Evolutionary conservation across 1,284 basidiomycete genomes (phyloP).

Genomic region (Athelia psychrophila): DNA sequence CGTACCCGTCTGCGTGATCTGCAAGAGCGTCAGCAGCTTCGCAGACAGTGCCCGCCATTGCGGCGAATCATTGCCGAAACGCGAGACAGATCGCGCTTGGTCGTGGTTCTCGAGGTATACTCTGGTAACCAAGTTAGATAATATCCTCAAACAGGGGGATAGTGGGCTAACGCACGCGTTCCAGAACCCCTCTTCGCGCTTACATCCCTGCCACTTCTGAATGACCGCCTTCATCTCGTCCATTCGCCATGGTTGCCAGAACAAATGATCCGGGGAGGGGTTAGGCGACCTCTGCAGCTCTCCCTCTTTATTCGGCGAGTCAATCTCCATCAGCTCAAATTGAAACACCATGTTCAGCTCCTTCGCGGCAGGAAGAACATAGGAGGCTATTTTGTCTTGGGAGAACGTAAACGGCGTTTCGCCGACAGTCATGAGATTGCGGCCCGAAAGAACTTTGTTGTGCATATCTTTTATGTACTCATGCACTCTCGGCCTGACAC

Average conservation of each 20-base stretch:
- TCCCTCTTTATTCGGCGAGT: slow-evolving; percentile 23
- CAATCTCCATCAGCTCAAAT: slow-evolving; percentile 64
- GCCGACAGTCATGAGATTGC: slow-evolving; percentile 67
- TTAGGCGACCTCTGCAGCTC: slow-evolving; percentile 13
- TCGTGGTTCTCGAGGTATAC: slow-evolving; percentile 71
- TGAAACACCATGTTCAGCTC: slow-evolving; percentile 71
- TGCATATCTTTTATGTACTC: slow-evolving; percentile 71
- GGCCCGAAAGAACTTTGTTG: slow-evolving; percentile 47
- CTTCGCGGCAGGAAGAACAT: slow-evolving; percentile 60
- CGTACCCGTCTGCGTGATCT: slow-evolving; percentile 63
- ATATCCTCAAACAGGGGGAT: too few relatives aligned
- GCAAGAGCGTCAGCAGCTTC: slow-evolving; percentile 63
- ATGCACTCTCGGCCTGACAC: slow-evolving; percentile 55
- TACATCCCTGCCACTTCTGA: slow-evolving; percentile 57
- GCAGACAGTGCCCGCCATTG: slow-evolving; percentile 53
- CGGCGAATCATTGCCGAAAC: slow-evolving; percentile 58
- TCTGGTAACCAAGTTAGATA: slow-evolving; percentile 23
- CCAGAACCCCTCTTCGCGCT: slow-evolving; percentile 60
- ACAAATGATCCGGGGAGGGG: slow-evolving; percentile 33
- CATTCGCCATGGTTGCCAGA: slow-evolving; percentile 48
- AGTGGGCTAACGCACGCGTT: slow-evolving; percentile 43
- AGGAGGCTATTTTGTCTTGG: slow-evolving; percentile 46
- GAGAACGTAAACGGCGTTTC: slow-evolving; percentile 61
- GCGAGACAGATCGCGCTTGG: slow-evolving; percentile 58
- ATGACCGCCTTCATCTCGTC: slow-evolving; percentile 55